Percentiles rank a stretch among this genome's conserved stretches.
Conservation (phyloP, 768 basidiomycete species). For the Pisolithus microcarpus region DNA sequence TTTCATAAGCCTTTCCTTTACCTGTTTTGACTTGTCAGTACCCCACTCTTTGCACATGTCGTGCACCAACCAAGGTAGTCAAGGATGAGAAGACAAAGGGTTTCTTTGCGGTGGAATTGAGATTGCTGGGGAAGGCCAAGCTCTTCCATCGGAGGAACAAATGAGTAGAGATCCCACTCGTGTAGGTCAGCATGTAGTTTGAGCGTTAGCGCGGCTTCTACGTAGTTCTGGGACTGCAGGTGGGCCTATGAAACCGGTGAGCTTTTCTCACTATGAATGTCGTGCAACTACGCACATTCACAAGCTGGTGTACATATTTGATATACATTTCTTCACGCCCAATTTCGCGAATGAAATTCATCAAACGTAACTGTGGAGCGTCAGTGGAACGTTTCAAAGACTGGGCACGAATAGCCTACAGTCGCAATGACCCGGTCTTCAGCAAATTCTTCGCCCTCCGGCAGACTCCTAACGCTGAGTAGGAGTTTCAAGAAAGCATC, state of each 20-base stretch:
- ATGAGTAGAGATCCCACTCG: slow-evolving; percentile 78
- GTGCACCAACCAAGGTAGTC: slow-evolving; percentile 72
- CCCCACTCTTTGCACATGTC: background rate
- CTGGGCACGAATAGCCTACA: slow-evolving; percentile 31
- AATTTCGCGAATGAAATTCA: slow-evolving; percentile 91
- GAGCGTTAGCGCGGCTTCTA: slow-evolving; percentile 88
- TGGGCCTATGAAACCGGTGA: slow-evolving; percentile 54
- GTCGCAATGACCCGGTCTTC: slow-evolving; percentile 94
- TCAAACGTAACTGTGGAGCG: slow-evolving; percentile 61
- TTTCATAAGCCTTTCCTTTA: slow-evolving; percentile 97
- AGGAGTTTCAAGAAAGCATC: slow-evolving; percentile 90
- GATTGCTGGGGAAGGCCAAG: slow-evolving; percentile 87
- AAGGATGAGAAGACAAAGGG: slow-evolving; percentile 83
- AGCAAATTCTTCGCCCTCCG: slow-evolving; percentile 88
- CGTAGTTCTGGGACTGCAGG: slow-evolving; percentile 81
- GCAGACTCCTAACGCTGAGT: slow-evolving; percentile 78
- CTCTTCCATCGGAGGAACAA: slow-evolving; percentile 84
- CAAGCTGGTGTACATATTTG: slow-evolving; percentile 92
- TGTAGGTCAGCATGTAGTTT: slow-evolving; percentile 92
- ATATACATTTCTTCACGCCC: slow-evolving; percentile 92
- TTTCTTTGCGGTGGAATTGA: slow-evolving; percentile 91
- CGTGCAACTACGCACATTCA: slow-evolving; percentile 52
- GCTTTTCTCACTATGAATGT: background rate
- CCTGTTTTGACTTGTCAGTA: slow-evolving; percentile 37
- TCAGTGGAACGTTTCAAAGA: slow-evolving; percentile 5